Percentiles rank a stretch among this genome's conserved stretches.
Conservation (phyloP, 495 filamentous ascomycete species). For the Xylaria curta region DNA sequence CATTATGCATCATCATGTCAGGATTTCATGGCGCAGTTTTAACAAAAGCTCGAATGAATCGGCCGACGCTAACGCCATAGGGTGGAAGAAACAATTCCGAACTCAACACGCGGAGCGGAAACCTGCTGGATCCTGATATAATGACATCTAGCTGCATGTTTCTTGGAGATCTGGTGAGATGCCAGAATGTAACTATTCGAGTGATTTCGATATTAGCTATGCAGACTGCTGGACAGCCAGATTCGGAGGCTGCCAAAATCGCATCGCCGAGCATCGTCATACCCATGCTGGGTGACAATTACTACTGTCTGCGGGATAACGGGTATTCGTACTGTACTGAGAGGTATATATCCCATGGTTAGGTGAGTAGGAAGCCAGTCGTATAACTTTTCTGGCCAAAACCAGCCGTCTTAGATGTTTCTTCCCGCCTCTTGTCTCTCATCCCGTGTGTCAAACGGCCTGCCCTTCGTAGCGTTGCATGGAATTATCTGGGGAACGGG, state of each 20-base stretch:
- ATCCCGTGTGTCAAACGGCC: conserved; percentile 11
- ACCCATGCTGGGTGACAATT: conserved; percentile 25
- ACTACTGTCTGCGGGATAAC: conserved; percentile 12
- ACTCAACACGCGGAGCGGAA: not conserved
- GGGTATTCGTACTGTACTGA: conserved; percentile 13
- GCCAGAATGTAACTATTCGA: conserved; percentile 11
- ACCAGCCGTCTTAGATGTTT: not conserved
- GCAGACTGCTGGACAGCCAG: not conserved
- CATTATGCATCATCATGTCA: conserved; percentile 6
- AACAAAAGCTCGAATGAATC: not conserved
- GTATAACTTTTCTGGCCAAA: conserved; percentile 7
- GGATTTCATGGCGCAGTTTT: not conserved
- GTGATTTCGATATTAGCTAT: not conserved
- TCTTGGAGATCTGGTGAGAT: not conserved
- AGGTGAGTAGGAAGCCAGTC: not conserved
- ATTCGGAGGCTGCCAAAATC: conserved; percentile 10
- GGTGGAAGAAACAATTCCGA: not conserved
- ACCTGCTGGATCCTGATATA: not conserved
- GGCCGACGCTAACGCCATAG: not conserved
- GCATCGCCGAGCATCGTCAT: conserved; percentile 10
- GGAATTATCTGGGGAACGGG: conserved; percentile 18
- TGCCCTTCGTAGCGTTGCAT: conserved; percentile 1
- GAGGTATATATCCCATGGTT: not conserved
- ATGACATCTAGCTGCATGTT: not conserved
- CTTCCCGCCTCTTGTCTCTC: conserved; percentile 11